Percentiles rank a stretch among this genome's conserved stretches.
Conservation (phyloP, 495 filamentous ascomycete genomes). For the Penicillium goetzii region DNA sequence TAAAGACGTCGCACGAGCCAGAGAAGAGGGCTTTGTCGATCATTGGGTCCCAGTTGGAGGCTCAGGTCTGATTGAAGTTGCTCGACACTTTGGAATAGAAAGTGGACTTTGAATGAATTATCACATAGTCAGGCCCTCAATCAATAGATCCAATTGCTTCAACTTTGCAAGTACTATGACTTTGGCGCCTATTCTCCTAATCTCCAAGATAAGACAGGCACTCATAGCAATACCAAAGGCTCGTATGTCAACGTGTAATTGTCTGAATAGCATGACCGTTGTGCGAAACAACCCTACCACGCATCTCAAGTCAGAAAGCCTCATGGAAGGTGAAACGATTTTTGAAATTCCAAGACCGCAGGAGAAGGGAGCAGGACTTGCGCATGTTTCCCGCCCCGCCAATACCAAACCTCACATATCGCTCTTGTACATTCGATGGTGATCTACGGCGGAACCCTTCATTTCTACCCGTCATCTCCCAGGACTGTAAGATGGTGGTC, state of each 20-base stretch:
- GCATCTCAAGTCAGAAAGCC: slow-evolving; percentile 10
- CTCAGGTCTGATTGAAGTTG: slow-evolving; percentile 26
- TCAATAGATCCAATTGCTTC: not conserved
- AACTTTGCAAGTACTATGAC: not conserved
- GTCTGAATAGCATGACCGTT: slow-evolving; percentile 19
- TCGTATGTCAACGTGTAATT: slow-evolving; percentile 8
- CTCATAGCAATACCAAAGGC: not conserved
- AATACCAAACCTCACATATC: slow-evolving; percentile 43
- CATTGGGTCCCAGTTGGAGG: slow-evolving; percentile 23
- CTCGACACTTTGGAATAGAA: slow-evolving; percentile 25
- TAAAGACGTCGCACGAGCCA: slow-evolving; percentile 18
- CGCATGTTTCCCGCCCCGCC: slow-evolving; percentile 47
- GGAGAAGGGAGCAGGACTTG: slow-evolving; percentile 32
- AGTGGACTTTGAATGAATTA: not conserved
- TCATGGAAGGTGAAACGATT: not conserved
- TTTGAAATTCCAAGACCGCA: not conserved
- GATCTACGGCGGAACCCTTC: not conserved
- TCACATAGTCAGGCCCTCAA: no score
- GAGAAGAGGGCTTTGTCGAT: slow-evolving; percentile 27
- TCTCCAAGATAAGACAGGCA: not conserved
- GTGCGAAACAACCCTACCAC: slow-evolving; percentile 16
- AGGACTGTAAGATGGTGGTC: slow-evolving; percentile 14
- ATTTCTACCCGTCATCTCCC: slow-evolving; percentile 10
- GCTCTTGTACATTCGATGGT: slow-evolving; percentile 24
- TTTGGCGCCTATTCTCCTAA: not conserved